Conservation (phyloP, 2,329 filamentous ascomycete species). For the Arthrobotrys entomopaga region DNA sequence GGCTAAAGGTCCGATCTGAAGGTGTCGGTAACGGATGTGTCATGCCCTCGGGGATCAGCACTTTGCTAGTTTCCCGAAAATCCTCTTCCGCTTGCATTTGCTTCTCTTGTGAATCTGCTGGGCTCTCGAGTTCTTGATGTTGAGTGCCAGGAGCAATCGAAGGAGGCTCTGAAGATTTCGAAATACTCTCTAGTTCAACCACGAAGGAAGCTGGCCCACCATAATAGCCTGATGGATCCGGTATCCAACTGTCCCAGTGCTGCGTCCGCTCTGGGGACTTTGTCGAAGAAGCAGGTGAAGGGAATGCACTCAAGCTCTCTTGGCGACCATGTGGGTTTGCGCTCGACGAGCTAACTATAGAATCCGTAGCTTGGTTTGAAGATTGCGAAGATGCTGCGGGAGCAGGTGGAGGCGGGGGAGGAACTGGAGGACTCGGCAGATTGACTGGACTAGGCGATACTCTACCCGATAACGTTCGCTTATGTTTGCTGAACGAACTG, state of each 20-base stretch:
- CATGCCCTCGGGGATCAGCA: constrained; percentile 34
- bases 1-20: constrained; percentile 22
- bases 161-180: constrained; percentile 23
- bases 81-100: constrained; percentile 33
- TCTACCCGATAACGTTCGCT: constrained; percentile 30
- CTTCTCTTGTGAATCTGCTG: constrained; percentile 14
- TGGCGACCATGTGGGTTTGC: constrained; percentile 11
- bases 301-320: constrained; percentile 30
- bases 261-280: constrained; percentile 18
- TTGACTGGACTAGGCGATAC: constrained; percentile 20
- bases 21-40: constrained; percentile 13
- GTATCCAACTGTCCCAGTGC: constrained; percentile 29
- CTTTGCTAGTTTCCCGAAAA: constrained; percentile 32
- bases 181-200: constrained; percentile 36
- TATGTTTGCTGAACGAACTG: constrained; percentile 40
- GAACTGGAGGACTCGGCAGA: constrained; percentile 35
- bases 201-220: constrained; percentile 32
- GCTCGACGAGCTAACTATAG: not conserved
- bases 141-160: constrained; percentile 6
- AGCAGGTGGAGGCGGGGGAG: constrained; percentile 29
- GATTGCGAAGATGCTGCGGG: constrained; percentile 2
- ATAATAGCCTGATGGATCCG: constrained; percentile 39
- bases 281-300: constrained; percentile 29
- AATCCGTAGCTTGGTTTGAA: constrained; percentile 3
- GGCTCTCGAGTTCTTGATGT: constrained; percentile 30